These are phyloP conservation scores for Aureobasidium musti DNA, from an alignment of 2,329 filamentous ascomycete genomes.

Conservation along the genomic window DNA sequence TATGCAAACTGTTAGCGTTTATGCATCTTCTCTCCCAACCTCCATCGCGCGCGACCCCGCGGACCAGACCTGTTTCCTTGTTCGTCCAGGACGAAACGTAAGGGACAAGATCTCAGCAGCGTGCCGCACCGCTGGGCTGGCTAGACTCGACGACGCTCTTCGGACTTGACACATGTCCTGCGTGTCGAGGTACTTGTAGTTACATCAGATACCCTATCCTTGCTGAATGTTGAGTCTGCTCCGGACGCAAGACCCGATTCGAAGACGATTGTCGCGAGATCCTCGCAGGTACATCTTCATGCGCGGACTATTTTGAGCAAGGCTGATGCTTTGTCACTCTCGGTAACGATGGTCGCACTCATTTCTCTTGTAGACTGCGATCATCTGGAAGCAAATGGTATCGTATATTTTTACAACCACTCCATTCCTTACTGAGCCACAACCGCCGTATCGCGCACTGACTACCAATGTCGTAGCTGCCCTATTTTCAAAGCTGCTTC, in stretches of 20 bases:
- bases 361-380: neutral
- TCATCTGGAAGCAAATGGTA: neutral
- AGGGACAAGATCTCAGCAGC: constrained; percentile 9
- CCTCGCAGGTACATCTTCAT: constrained; percentile 11
- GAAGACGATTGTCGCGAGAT: constrained; percentile 21
- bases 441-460: constrained; percentile 21
- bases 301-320: constrained; percentile 20
- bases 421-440: constrained; percentile 18
- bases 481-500: neutral
- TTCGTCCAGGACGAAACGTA: neutral
- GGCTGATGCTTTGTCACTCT: constrained; percentile 20
- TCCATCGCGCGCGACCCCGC: constrained; percentile 16
- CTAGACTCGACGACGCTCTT: constrained; percentile 1
- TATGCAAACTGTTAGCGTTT: neutral
- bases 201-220: constrained; percentile 16
- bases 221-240: constrained; percentile 16
- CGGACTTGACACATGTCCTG: constrained; percentile 4
- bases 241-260: constrained; percentile 5
- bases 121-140: constrained; percentile 6
- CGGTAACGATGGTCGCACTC: constrained; percentile 12
- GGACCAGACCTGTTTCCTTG: constrained; percentile 8
- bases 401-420: constrained; percentile 11
- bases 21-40: constrained; percentile 7
- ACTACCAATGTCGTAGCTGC: constrained; percentile 5
- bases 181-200: constrained; percentile 13